Percentiles rank a stretch among this genome's conserved stretches.
These are phyloP conservation scores for Ophiosphaerella narmari DNA, from an alignment of 2,329 filamentous ascomycete species.

Conservation along the genomic window DNA sequence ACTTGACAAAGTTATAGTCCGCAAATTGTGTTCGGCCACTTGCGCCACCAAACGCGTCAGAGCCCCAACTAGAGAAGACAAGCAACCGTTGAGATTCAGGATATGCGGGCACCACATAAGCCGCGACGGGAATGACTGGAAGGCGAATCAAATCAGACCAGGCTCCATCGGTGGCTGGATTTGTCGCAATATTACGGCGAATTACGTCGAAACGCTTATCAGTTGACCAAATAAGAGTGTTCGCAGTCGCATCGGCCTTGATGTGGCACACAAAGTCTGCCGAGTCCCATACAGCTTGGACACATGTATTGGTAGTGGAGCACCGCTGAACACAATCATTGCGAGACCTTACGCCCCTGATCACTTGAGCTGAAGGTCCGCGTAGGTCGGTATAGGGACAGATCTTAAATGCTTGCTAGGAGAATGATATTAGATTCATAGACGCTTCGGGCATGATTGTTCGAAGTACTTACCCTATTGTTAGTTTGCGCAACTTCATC, in stretches of 20 bases:
- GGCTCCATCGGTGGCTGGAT: conserved; percentile 20
- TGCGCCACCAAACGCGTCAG: conserved; percentile 30
- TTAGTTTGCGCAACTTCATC: conserved; percentile 21
- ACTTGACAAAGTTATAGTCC: conserved; percentile 32
- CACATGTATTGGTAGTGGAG: conserved; percentile 22
- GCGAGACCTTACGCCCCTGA: conserved; percentile 13
- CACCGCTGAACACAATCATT: conserved; percentile 31
- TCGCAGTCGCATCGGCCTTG: conserved; percentile 26
- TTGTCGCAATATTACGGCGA: conserved; percentile 14
- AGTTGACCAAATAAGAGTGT: conserved; percentile 33
- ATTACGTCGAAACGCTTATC: conserved; percentile 35
- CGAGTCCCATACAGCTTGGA: conserved; percentile 28
- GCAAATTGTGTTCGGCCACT: conserved; percentile 30
- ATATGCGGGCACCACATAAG: conserved; percentile 33
- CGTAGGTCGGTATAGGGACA: conserved; percentile 31
- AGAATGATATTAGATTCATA: neutral
- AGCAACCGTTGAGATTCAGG: conserved; percentile 25
- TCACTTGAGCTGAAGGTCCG: conserved; percentile 20
- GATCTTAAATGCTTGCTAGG: conserved; percentile 26
- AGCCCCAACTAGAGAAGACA: conserved; percentile 34
- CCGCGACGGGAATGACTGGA: conserved; percentile 35
- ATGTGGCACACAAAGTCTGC: conserved; percentile 23
- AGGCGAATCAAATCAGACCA: conserved; percentile 33
- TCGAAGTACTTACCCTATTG: conserved; percentile 17
- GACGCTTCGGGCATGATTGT: neutral